Percentiles rank a stretch among this genome's conserved stretches.
phyloP scores from a whole-genome alignment of 2,329 filamentous ascomycete genomes.

The Phyllosticta paracitricarpa region DNA sequence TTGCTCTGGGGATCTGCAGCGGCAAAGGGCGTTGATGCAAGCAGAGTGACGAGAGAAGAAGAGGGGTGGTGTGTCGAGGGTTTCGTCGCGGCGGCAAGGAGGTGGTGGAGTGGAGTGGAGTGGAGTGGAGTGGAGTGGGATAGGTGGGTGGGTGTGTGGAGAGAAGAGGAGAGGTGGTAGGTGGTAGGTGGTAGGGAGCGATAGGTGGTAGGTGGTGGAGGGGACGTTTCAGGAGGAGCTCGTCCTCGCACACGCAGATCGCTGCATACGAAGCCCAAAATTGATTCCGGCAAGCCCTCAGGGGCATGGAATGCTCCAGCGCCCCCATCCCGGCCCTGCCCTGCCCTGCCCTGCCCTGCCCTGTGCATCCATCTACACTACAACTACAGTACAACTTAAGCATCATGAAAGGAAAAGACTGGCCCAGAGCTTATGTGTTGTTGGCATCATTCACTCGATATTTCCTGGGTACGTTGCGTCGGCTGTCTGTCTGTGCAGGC shows the following conservation, averaged over 20 bases:
- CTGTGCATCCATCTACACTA: no score
- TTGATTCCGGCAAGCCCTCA: not conserved
- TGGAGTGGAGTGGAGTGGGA: no score
- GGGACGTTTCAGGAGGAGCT: not conserved
- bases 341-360: no score
- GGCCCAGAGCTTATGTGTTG: no score
- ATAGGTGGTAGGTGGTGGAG: not conserved
- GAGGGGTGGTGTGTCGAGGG: not conserved
- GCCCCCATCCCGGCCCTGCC: no score
- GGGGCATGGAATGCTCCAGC: not conserved
- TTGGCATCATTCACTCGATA: no score
- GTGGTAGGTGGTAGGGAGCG: not conserved
- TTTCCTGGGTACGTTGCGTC: no score
- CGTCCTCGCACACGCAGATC: not conserved
- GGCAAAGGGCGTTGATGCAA: not conserved
- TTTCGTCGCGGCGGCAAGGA: not conserved
- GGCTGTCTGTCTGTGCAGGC: no score
- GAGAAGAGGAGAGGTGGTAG: not conserved
- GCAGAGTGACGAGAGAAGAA: not conserved
- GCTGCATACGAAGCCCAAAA: not conserved
- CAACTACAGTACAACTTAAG: no score
- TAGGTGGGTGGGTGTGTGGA: not conserved
- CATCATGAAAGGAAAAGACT: no score
- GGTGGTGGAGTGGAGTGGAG: not conserved
- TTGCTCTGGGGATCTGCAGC: not conserved